A percentile compares a stretch with the other conserved stretches of the same genome.
These are phyloP conservation scores for Psilocybe subaeruginosa DNA, from an alignment of 768 basidiomycete species.

Conservation along the genomic window DNA sequence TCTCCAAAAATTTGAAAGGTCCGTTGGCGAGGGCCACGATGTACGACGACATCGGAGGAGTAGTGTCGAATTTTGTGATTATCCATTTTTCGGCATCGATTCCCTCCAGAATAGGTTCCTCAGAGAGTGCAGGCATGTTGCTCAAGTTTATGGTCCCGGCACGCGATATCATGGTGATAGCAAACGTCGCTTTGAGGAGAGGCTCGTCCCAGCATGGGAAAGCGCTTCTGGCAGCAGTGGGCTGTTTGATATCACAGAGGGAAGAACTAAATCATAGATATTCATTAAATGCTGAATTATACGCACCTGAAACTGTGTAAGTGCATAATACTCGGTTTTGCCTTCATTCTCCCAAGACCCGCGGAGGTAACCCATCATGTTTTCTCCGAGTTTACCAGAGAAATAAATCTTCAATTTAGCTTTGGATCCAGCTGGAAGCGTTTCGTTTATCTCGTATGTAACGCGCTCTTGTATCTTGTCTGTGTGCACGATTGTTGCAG, in stretches of 20 bases:
- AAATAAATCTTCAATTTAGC: constrained; percentile 74
- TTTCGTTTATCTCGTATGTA: constrained; percentile 60
- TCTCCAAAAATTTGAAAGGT: constrained; percentile 71
- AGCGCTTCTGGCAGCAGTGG: constrained; percentile 81
- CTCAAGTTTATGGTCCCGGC: constrained; percentile 74
- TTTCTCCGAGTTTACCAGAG: constrained; percentile 64
- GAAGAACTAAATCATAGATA: neutral
- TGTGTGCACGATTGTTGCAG: constrained; percentile 44
- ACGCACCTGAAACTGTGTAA: constrained; percentile 88
- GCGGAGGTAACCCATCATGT: constrained; percentile 86
- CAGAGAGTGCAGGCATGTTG: constrained; percentile 84
- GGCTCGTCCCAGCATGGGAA: constrained; percentile 97
- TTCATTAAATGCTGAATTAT: neutral
- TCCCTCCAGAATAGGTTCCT: constrained; percentile 46
- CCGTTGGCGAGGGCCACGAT: constrained; percentile 90
- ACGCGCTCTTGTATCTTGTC: constrained; percentile 70
- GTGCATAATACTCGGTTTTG: constrained; percentile 65
- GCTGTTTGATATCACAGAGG: constrained; percentile 39
- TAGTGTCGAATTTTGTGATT: constrained; percentile 77
- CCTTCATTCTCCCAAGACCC: constrained; percentile 66
- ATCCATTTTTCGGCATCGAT: constrained; percentile 62
- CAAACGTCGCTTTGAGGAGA: constrained; percentile 81
- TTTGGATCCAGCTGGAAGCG: constrained; percentile 68
- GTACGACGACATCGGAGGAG: constrained; percentile 89
- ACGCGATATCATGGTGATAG: constrained; percentile 77